Conservation (phyloP, 805 yeast species). For the Wickerhamomyces tratensis region DNA sequence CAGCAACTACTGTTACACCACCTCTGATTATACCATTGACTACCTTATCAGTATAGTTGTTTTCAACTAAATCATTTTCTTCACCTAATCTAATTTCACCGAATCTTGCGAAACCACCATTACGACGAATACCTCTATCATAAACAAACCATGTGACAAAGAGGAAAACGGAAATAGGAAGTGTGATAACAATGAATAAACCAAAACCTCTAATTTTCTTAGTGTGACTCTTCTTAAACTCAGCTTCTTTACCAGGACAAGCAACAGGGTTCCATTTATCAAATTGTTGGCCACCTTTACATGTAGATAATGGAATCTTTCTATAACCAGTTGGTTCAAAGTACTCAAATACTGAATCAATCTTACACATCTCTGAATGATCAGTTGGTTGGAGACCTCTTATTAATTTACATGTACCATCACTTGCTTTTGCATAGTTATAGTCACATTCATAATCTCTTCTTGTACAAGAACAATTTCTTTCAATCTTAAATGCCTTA, state of each 20-base stretch:
- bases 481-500: constrained; percentile 42
- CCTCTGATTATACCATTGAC: constrained; percentile 36
- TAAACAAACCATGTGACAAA: constrained; percentile 45
- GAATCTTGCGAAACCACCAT: constrained; percentile 46
- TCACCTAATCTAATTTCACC: constrained; percentile 89
- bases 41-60: constrained; percentile 38
- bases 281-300: constrained; percentile 69
- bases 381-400: constrained; percentile 61
- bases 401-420: constrained; percentile 81
- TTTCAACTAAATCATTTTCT: constrained; percentile 62
- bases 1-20: constrained; percentile 24
- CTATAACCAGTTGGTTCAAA: constrained; percentile 92
- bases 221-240: constrained; percentile 43
- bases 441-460: constrained; percentile 92
- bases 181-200: constrained; percentile 38
- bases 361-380: constrained; percentile 49
- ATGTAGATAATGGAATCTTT: constrained; percentile 75
- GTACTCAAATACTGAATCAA: constrained; percentile 49
- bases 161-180: constrained; percentile 36
- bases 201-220: constrained; percentile 43
- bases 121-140: constrained; percentile 75
- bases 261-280: constrained; percentile 59
- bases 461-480: constrained; percentile 78
- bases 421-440: constrained; percentile 58
- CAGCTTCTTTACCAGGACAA: constrained; percentile 80